Conservation (phyloP, 73 alveolate species). For the Paramecium tetraurelia region DNA sequence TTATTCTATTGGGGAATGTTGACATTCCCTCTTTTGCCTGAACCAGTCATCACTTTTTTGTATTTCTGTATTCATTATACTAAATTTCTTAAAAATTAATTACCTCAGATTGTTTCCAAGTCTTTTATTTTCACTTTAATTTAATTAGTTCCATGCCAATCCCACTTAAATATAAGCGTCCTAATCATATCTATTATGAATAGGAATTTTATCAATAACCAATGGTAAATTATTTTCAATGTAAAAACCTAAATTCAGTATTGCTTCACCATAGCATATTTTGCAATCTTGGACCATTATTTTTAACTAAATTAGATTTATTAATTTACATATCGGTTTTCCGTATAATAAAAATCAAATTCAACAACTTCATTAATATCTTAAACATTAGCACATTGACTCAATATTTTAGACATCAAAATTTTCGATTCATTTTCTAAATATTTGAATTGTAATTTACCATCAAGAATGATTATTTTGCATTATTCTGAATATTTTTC, state of each 20-base stretch:
- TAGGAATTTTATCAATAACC: constrained; percentile 17
- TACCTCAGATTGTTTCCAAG: neutral
- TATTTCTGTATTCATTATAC: neutral
- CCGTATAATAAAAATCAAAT: neutral
- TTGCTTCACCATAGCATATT: neutral
- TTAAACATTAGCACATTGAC: neutral
- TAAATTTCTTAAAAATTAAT: neutral
- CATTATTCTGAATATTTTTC: neutral
- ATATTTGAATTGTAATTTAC: neutral
- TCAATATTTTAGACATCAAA: neutral
- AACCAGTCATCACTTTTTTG: neutral
- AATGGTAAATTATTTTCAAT: constrained; percentile 5
- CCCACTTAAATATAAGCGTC: neutral
- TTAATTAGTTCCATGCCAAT: neutral
- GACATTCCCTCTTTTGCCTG: neutral
- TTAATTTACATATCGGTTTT: neutral
- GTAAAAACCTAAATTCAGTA: neutral
- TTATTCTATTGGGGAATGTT: neutral
- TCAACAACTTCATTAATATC: neutral
- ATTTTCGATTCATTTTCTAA: neutral
- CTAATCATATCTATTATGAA: neutral
- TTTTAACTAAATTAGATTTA: neutral
- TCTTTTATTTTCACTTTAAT: neutral
- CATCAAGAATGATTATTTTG: neutral
- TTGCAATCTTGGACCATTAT: neutral